Conservation (phyloP, 768 basidiomycete species). For the Collybiopsis confluens region DNA sequence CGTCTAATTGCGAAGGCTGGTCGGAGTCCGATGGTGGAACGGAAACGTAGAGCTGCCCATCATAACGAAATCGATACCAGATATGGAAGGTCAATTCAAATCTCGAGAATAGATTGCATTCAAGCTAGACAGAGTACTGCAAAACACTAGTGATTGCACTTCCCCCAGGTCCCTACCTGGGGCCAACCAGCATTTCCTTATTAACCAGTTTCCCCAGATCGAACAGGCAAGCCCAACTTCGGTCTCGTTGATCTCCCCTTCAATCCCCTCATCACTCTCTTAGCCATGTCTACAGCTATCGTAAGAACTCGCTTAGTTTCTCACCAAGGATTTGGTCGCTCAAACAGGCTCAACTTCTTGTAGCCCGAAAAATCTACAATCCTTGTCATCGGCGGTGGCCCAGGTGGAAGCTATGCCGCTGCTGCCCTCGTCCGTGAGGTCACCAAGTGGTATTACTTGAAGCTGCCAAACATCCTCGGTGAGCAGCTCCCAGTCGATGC, state of each 20-base stretch:
- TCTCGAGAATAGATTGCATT: too few species aligned
- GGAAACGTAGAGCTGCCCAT: not conserved
- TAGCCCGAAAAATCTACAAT: conserved; percentile 17
- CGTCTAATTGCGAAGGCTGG: not conserved
- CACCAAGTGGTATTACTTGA: conserved; percentile 23
- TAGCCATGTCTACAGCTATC: not conserved
- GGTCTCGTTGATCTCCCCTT: not conserved
- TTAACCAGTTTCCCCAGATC: not conserved
- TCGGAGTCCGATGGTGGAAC: not conserved
- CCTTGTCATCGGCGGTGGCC: conserved; percentile 38
- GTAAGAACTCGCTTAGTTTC: not conserved
- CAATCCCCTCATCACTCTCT: not conserved
- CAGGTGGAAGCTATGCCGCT: conserved; percentile 24
- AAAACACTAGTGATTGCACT: too few species aligned
- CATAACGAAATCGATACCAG: too few species aligned
- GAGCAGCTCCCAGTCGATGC: not conserved
- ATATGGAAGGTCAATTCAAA: too few species aligned
- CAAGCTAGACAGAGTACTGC: too few species aligned
- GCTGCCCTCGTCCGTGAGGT: conserved; percentile 25
- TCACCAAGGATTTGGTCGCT: not conserved
- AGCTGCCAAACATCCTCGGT: conserved; percentile 20
- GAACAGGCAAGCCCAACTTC: not conserved
- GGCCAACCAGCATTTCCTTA: not conserved
- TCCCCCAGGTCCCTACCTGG: not conserved
- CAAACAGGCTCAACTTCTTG: not conserved